Base-by-base conservation (phyloP, 768 basidiomycete species). In the Suillus variegatus region DNA sequence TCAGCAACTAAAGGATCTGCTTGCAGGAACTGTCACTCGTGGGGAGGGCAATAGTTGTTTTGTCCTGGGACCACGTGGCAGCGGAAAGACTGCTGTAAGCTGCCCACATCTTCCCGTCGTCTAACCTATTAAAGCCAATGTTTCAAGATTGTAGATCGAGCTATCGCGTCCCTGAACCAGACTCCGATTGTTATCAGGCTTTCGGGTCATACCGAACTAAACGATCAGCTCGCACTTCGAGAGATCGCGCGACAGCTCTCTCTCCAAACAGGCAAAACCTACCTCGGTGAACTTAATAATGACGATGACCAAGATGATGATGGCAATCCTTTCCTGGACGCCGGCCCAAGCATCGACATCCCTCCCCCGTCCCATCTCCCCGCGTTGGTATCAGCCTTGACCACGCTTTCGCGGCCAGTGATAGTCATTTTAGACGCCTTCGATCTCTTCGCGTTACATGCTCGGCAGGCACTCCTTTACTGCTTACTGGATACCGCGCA, bases 1-100 rank as follows among this genome's bases (percentile, higher is more conserved):
- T 35, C 72, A 84, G 41, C 87, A 92, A 64, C 74, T 98, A 14
- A 72, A 77, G 1, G 83, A 86, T 56, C 77, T 98, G 25, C 79
- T 97, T 6, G 74, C 77, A 25, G 95, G 95, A 13, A 94, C 93
- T 1, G 82, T 92, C 6, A 78, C 79, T 25, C 85, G 95, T 36
- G 91, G 90, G 12, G 96, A 98, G 80, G 95, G 96, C 4, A 98
- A 98, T 67, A 97, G 95, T 65, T 97, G 95, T 72, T 82, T 97
- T 63, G 73, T 98, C 4, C 81, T 95, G 52, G 96, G 96, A 22
- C 90, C 94, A 2, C 82, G 89, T 66, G 93, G 94, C 18, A 91
- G 90, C 67, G 96, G 95, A 22, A 97, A 98, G 78, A 90, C 92
- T 1, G 81, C 82, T 65, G 93, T 94, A 74, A 71, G 86, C 20